phyloP scores from a whole-genome alignment of 2,329 filamentous ascomycete species.

The Meredithiella fracta region DNA sequence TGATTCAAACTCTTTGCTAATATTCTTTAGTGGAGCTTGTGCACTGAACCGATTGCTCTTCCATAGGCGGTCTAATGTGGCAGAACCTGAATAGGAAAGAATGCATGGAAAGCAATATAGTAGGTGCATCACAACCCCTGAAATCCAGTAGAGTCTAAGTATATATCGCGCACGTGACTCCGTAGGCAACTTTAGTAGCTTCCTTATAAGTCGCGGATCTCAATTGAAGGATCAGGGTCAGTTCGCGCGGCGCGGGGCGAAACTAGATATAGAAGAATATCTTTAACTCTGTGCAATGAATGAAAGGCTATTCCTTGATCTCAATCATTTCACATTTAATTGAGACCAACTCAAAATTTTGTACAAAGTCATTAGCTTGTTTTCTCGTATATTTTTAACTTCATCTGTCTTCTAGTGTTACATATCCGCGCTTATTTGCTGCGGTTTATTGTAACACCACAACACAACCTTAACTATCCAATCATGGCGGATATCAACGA shows the following conservation, averaged over 20 bases:
- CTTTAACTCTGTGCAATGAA: neutral
- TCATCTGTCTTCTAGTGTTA: too few species aligned
- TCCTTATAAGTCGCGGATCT: neutral
- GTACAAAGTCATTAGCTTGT: neutral
- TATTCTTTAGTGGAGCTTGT: constrained; percentile 8
- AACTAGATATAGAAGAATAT: neutral
- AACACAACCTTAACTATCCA: neutral
- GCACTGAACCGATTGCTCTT: constrained; percentile 5
- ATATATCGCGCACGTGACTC: constrained; percentile 4
- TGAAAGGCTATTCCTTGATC: too few species aligned
- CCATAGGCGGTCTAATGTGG: constrained; percentile 11
- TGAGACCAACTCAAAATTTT: too few species aligned
- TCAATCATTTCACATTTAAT: too few species aligned
- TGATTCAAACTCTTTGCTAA: constrained; percentile 4
- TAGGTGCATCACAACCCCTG: too few species aligned
- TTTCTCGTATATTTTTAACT: too few species aligned
- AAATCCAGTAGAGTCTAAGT: too few species aligned
- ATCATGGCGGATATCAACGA: constrained; percentile 11
- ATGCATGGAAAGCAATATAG: neutral
- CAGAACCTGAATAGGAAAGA: constrained; percentile 6
- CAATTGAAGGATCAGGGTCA: too few species aligned
- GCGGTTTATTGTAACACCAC: neutral
- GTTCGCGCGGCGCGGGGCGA: too few species aligned
- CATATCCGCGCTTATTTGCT: too few species aligned
- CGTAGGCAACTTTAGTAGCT: neutral